Conservation (phyloP, 306 rosid species). For the Ammopiptanthus mongolicus region DNA sequence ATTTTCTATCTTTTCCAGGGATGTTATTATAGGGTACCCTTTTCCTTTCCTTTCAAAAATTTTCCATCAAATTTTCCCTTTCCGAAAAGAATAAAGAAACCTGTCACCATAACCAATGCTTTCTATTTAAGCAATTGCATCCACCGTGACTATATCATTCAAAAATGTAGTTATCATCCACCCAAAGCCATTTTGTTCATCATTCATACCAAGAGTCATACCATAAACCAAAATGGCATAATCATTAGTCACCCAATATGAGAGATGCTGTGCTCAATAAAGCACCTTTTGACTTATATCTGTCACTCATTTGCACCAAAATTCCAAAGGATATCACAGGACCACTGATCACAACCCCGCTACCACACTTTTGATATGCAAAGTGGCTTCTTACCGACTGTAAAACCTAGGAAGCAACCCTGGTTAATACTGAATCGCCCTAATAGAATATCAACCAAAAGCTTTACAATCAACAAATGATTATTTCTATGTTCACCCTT, state of each 20-base stretch:
- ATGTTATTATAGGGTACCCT: neutral
- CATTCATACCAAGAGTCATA: neutral
- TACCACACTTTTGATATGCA: neutral
- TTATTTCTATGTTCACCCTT: neutral
- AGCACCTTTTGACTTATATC: neutral
- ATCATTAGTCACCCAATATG: neutral
- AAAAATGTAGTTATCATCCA: neutral
- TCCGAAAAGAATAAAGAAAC: neutral
- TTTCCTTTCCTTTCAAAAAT: neutral
- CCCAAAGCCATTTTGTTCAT: neutral
- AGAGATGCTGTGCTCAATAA: neutral
- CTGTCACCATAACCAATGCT: neutral
- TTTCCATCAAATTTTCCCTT: neutral
- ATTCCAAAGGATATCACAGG: neutral
- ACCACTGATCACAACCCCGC: neutral
- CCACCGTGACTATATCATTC: neutral
- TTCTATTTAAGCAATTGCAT: neutral
- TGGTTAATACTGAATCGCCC: neutral
- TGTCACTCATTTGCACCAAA: constrained; percentile 1
- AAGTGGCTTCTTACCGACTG: neutral
- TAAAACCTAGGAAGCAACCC: neutral
- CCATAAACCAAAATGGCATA: neutral
- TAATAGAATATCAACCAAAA: neutral
- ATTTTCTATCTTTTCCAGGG: neutral
- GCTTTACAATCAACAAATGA: neutral